Evolutionary conservation across 73 alveolate genomes (phyloP).

Genomic region (Paramecium caudatum): DNA sequence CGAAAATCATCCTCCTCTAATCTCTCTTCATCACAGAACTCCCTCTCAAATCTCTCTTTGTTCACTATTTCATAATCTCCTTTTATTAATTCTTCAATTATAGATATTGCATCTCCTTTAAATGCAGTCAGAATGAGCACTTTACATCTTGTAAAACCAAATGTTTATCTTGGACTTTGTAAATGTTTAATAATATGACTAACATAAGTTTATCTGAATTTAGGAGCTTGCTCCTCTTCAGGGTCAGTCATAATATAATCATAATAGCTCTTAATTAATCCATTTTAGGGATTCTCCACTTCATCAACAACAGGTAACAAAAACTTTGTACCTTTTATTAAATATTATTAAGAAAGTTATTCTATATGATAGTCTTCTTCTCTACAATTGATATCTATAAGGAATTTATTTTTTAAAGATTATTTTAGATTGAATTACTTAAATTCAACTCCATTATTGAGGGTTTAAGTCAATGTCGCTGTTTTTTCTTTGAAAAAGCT

Average conservation of each 20-base stretch:
- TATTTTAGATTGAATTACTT: constrained; percentile 42
- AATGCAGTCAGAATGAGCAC: constrained; percentile 68
- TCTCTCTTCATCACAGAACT: constrained; percentile 73
- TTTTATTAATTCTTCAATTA: constrained; percentile 55
- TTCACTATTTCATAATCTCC: constrained; percentile 43
- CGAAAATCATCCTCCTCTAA: constrained; percentile 76
- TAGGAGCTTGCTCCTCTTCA: constrained; percentile 53
- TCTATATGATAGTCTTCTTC: constrained; percentile 66
- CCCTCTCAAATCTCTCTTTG: constrained; percentile 68
- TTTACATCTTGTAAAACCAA: constrained; percentile 75
- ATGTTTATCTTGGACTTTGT: neutral
- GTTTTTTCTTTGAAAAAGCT: constrained; percentile 42
- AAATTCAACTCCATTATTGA: constrained; percentile 68
- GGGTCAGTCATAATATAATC: constrained; percentile 70
- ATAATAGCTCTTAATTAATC: constrained; percentile 41
- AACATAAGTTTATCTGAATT: constrained; percentile 61
- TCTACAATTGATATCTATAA: constrained; percentile 10
- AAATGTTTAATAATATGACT: constrained; percentile 65
- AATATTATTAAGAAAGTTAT: neutral
- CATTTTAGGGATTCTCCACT: neutral
- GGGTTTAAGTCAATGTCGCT: constrained; percentile 4
- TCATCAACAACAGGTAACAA: neutral
- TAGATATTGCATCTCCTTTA: constrained; percentile 75
- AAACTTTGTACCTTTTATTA: constrained; percentile 39
- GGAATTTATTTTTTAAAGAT: constrained; percentile 5